A percentile compares a stretch with the other conserved stretches of the same genome.
Conservation (phyloP, 352 stramenopile genomes). For the Aphanomyces euteiches region DNA sequence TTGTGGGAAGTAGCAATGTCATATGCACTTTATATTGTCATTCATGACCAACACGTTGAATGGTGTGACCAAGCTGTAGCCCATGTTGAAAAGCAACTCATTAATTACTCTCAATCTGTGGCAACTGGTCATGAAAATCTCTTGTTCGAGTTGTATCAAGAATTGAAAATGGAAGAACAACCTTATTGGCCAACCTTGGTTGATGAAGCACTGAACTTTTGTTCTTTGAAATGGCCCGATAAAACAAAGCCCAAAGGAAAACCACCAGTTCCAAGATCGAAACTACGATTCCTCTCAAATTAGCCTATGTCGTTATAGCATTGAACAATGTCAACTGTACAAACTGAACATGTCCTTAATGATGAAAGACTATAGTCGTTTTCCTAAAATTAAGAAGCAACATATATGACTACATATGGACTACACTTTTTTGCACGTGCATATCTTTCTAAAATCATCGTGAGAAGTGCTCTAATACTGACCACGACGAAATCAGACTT, state of each 20-base stretch:
- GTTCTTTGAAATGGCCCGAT: slow-evolving; percentile 24
- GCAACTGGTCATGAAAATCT: slow-evolving; percentile 2
- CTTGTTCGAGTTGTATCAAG: slow-evolving; percentile 2
- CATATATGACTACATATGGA: too few species aligned
- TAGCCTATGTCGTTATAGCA: not conserved
- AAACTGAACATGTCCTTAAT: too few species aligned
- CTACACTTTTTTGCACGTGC: too few species aligned
- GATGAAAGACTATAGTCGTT: too few species aligned
- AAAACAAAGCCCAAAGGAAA: slow-evolving; percentile 27
- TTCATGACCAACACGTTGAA: slow-evolving; percentile 14
- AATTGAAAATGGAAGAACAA: slow-evolving; percentile 24
- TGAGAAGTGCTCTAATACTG: too few species aligned
- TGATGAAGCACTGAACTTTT: slow-evolving; percentile 23
- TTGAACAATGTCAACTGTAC: too few species aligned
- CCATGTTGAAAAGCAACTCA: slow-evolving; percentile 8
- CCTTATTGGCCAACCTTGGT: slow-evolving; percentile 22
- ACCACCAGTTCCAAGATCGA: not conserved
- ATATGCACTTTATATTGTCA: slow-evolving; percentile 14
- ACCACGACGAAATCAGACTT: too few species aligned
- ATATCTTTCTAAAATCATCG: too few species aligned
- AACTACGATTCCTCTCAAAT: slow-evolving; percentile 18
- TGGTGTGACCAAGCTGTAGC: slow-evolving; percentile 8
- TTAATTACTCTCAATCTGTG: not conserved
- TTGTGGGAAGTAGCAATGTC: slow-evolving; percentile 28
- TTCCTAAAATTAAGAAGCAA: too few species aligned